A percentile compares a stretch with the other conserved stretches of the same genome.
These are phyloP conservation scores for Saturnispora sekii DNA, from an alignment of 805 yeast genomes.

Conservation along the genomic window DNA sequence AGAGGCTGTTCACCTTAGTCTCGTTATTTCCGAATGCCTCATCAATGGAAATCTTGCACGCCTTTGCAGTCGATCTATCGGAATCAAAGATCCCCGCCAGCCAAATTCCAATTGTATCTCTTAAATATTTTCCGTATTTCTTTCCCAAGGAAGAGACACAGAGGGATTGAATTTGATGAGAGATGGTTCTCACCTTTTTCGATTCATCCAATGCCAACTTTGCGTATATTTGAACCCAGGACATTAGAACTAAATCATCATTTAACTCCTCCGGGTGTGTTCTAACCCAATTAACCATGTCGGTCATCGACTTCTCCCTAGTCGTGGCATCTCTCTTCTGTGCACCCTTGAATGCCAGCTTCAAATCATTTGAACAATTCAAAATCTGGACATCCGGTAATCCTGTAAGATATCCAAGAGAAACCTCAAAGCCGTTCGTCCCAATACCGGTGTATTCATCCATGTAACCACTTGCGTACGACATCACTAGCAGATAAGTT, in stretches of 20 bases:
- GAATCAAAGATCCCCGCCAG: constrained; percentile 61
- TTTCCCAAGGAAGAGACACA: constrained; percentile 45
- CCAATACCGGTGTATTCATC: constrained; percentile 23
- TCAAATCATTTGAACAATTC: constrained; percentile 36
- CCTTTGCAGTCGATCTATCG: constrained; percentile 49
- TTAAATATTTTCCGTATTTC: constrained; percentile 52
- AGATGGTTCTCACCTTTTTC: constrained; percentile 45
- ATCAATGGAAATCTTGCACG: constrained; percentile 38
- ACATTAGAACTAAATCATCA: constrained; percentile 47
- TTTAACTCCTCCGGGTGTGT: constrained; percentile 21
- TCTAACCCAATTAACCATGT: constrained; percentile 32
- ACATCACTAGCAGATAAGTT: not conserved
- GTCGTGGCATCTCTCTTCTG: constrained; percentile 78
- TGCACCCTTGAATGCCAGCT: constrained; percentile 63
- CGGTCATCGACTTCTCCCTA: constrained; percentile 66
- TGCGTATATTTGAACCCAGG: constrained; percentile 78
- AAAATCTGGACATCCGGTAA: constrained; percentile 58
- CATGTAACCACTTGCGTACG: not conserved
- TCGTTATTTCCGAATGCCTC: constrained; percentile 48
- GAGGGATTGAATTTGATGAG: constrained; percentile 58
- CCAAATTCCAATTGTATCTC: constrained; percentile 66
- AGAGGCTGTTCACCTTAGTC: constrained; percentile 44
- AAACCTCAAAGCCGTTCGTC: constrained; percentile 39
- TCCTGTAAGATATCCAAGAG: constrained; percentile 69
- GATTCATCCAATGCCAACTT: constrained; percentile 68